A percentile compares a stretch with the other conserved stretches of the same genome.
These are phyloP conservation scores for Clonostachys byssicola DNA, from an alignment of 2,329 filamentous ascomycete genomes.

Conservation along the genomic window DNA sequence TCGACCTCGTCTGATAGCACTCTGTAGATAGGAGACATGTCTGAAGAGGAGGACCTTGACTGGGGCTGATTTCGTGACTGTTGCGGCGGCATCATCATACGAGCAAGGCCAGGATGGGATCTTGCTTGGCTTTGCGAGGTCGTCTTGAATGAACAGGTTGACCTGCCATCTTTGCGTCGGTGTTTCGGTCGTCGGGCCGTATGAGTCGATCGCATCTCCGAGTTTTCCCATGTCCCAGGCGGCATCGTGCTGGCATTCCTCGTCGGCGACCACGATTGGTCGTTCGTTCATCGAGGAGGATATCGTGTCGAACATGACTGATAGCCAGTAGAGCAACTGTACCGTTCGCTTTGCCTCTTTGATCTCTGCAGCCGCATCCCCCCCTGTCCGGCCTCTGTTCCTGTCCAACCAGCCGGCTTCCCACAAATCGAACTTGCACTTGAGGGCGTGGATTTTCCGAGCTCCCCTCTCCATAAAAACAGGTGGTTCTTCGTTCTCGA, in stretches of 20 bases:
- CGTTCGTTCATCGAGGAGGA: slow-evolving; percentile 44
- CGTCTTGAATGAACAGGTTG: slow-evolving; percentile 14
- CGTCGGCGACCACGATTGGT: slow-evolving; percentile 26
- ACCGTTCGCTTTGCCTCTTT: slow-evolving; percentile 33
- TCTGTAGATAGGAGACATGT: slow-evolving; percentile 48
- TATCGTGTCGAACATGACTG: slow-evolving; percentile 54
- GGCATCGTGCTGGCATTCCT: slow-evolving; percentile 27
- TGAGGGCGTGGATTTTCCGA: slow-evolving; percentile 28
- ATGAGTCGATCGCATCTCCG: neutral
- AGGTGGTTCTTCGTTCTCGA: slow-evolving; percentile 15
- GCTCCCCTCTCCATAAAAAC: slow-evolving; percentile 26
- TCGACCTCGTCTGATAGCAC: slow-evolving; percentile 33
- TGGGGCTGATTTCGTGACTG: slow-evolving; percentile 46
- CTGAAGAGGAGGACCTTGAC: slow-evolving; percentile 56
- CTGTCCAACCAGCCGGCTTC: too few species aligned
- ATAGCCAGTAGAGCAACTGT: slow-evolving; percentile 53
- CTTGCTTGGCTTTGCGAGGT: slow-evolving; percentile 10
- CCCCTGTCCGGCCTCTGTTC: neutral
- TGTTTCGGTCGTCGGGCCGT: neutral
- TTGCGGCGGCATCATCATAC: slow-evolving; percentile 40
- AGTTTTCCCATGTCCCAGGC: slow-evolving; percentile 1
- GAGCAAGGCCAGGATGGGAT: slow-evolving; percentile 45
- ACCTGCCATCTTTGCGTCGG: slow-evolving; percentile 12
- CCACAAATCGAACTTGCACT: slow-evolving; percentile 20
- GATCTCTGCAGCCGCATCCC: neutral